phyloP scores from a whole-genome alignment of 202 grass and related monocot genomes.

The Elaeis oleifera region DNA sequence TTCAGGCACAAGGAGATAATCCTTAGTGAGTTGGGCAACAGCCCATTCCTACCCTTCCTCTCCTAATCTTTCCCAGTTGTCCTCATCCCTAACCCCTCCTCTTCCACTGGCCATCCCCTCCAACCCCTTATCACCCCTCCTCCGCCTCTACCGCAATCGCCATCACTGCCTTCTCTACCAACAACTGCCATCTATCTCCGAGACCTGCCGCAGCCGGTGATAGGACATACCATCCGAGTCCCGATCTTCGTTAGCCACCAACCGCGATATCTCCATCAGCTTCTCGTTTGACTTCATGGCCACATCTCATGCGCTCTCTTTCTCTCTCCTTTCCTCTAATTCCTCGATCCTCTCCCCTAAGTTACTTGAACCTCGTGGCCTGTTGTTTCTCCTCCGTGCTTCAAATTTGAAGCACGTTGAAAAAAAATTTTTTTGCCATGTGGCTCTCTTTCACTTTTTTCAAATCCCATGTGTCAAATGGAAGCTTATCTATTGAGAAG shows the following conservation, averaged over 20 bases:
- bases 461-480: no score
- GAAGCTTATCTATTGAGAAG: no score
- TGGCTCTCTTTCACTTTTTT: no score
- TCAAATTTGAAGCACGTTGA: no score
- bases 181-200: no score
- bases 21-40: constrained; percentile 88
- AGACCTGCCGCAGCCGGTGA: constrained; percentile 31
- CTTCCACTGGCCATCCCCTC: not conserved
- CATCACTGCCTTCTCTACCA: no score
- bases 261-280: constrained; percentile 6
- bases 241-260: constrained; percentile 28
- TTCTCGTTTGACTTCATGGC: constrained; percentile 17
- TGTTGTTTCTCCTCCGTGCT: no score
- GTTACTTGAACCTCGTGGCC: no score
- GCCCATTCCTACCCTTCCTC: constrained; percentile 57
- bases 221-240: constrained; percentile 79
- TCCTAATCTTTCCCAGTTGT: constrained; percentile 35
- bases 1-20: constrained; percentile 97
- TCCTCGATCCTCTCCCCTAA: no score
- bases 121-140: constrained; percentile 9
- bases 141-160: not conserved
- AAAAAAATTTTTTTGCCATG: no score
- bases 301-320: not conserved
- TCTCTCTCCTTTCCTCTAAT: constrained; percentile 5
- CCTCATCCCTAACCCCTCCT: constrained; percentile 14